A percentile compares a stretch with the other conserved stretches of the same genome.
These are phyloP conservation scores for Sporothrix sp. DNA, from an alignment of 2,329 filamentous ascomycete genomes.

Conservation along the genomic window DNA sequence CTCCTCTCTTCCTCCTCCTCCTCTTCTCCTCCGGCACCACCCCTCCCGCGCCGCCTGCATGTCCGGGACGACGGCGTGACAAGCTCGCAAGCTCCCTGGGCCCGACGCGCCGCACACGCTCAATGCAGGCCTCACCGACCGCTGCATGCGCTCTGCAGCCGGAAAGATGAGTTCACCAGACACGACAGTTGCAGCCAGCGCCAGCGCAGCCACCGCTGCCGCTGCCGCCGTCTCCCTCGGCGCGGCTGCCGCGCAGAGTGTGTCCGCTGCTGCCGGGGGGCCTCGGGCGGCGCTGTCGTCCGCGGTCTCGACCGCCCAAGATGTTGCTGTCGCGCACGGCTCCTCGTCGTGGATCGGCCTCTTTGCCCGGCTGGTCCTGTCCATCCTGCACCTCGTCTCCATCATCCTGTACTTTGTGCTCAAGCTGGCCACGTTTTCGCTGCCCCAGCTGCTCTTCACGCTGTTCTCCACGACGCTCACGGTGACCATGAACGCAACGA, in stretches of 20 bases:
- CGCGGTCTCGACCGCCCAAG: constrained; percentile 29
- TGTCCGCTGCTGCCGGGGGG: constrained; percentile 10
- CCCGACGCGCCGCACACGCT: constrained; percentile 3
- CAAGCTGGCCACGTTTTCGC: constrained; percentile 75
- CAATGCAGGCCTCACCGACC: constrained; percentile 7
- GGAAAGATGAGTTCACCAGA: constrained; percentile 12
- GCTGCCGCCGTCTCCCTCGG: constrained; percentile 14
- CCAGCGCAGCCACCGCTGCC: constrained; percentile 8
- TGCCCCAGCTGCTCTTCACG: constrained; percentile 82
- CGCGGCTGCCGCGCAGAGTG: constrained; percentile 22
- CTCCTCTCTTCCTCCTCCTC: neutral
- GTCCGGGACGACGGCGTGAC: neutral
- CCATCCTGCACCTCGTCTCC: constrained; percentile 45
- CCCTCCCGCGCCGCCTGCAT: neutral
- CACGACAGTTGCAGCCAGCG: neutral
- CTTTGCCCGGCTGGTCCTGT: constrained; percentile 45
- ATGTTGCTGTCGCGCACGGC: constrained; percentile 29
- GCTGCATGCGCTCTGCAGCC: constrained; percentile 17
- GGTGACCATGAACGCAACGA: constrained; percentile 97
- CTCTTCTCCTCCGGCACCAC: neutral
- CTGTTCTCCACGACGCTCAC: constrained; percentile 89
- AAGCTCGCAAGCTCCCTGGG: neutral
- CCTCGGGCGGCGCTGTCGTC: constrained; percentile 27
- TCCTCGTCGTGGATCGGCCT: constrained; percentile 48
- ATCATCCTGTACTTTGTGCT: constrained; percentile 66